These are phyloP conservation scores for Lodderomyces margitis DNA, from an alignment of 1,139 yeast genomes.

Conservation along the genomic window DNA sequence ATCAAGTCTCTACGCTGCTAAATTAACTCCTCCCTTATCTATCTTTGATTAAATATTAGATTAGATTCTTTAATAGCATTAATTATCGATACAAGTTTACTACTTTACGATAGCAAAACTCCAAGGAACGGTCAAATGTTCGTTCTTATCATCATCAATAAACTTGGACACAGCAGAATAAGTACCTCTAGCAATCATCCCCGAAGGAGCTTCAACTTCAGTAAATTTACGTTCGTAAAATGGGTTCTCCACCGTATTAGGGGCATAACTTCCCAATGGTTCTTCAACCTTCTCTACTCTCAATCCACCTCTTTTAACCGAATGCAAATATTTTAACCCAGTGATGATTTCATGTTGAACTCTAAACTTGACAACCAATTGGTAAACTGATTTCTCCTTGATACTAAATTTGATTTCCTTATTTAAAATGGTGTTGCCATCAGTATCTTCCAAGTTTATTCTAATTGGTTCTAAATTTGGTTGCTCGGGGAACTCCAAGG, in stretches of 20 bases:
- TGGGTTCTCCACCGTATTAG: constrained; percentile 81
- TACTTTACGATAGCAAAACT: constrained; percentile 72
- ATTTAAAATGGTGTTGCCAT: constrained; percentile 43
- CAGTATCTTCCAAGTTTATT: constrained; percentile 60
- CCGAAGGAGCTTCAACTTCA: constrained; percentile 93
- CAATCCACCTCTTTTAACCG: constrained; percentile 82
- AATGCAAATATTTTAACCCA: constrained; percentile 83
- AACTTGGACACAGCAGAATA: constrained; percentile 81
- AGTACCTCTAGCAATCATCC: constrained; percentile 82
- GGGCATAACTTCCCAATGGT: constrained; percentile 88
- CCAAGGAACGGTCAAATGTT: constrained; percentile 82
- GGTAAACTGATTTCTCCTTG: constrained; percentile 77
- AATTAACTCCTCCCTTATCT: no score
- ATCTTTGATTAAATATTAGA: neutral
- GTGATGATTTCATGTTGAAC: constrained; percentile 91
- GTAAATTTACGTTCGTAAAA: constrained; percentile 72
- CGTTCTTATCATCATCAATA: constrained; percentile 80
- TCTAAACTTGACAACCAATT: constrained; percentile 71
- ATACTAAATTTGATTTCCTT: constrained; percentile 64
- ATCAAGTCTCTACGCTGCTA: no score
- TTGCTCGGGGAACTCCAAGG: constrained; percentile 60
- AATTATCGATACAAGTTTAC: neutral
- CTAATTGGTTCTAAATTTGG: constrained; percentile 58
- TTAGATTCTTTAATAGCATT: neutral
- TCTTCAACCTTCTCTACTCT: constrained; percentile 85